phyloP scores from a whole-genome alignment of 2,329 filamentous ascomycete genomes.

The Chaetomium globosum region DNA sequence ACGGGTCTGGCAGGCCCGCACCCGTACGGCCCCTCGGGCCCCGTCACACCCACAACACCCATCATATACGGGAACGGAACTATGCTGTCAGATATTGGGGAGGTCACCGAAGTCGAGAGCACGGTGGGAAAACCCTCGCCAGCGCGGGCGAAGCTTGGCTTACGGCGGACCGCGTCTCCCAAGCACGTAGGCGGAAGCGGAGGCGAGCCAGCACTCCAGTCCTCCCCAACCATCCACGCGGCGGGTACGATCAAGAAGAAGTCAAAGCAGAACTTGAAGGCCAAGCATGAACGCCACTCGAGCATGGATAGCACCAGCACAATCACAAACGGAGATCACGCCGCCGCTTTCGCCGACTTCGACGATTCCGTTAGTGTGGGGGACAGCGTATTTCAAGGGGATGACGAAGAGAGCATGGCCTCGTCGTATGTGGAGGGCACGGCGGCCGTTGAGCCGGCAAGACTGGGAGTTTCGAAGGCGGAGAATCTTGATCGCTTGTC shows the following conservation, averaged over 20 bases:
- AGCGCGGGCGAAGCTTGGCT: conserved; percentile 43
- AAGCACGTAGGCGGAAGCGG: conserved; percentile 39
- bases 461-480: conserved; percentile 35
- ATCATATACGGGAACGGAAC: conserved; percentile 72
- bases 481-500: conserved; percentile 37
- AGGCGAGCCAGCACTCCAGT: conserved; percentile 44
- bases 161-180: conserved; percentile 39
- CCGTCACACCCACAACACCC: conserved; percentile 59
- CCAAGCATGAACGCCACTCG: conserved; percentile 53
- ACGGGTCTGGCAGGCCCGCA: conserved; percentile 41
- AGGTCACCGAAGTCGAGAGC: conserved; percentile 58
- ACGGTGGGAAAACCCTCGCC: conserved; percentile 49
- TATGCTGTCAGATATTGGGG: conserved; percentile 67
- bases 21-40: conserved; percentile 43
- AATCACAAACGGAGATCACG: conserved; percentile 55
- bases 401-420: conserved; percentile 68
- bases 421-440: conserved; percentile 57
- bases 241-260: conserved; percentile 51
- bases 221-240: conserved; percentile 52
- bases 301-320: conserved; percentile 66
- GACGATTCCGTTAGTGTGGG: conserved; percentile 64
- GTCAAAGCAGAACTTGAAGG: conserved; percentile 45
- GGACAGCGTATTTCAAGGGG: conserved; percentile 67
- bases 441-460: conserved; percentile 40
- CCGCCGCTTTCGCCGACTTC: conserved; percentile 60